Conservation (phyloP, 352 stramenopile species). For the Pythium brachiatum region DNA sequence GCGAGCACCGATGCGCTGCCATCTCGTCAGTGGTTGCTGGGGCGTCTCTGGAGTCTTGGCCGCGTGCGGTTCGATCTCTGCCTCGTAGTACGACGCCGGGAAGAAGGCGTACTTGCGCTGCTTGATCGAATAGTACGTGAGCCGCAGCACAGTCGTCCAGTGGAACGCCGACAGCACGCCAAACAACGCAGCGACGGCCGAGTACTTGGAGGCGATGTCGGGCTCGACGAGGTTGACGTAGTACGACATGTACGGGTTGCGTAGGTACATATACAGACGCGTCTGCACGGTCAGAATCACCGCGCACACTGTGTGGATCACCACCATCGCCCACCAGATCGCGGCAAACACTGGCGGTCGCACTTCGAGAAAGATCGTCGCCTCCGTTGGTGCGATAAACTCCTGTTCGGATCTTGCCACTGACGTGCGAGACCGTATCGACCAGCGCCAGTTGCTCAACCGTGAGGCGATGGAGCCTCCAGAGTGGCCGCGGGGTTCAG, state of each 20-base stretch:
- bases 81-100: constrained; percentile 13
- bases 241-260: constrained; percentile 27
- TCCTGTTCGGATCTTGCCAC: background rate
- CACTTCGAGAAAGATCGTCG: constrained; percentile 23
- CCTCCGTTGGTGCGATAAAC: constrained; percentile 19
- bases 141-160: constrained; percentile 18
- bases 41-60: background rate
- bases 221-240: constrained; percentile 31
- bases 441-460: constrained; percentile 6
- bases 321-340: constrained; percentile 24
- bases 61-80: background rate
- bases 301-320: constrained; percentile 22
- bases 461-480: background rate
- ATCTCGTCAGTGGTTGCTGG: background rate
- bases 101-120: constrained; percentile 29
- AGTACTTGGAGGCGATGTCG: constrained; percentile 21
- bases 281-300: constrained; percentile 20
- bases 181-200: constrained; percentile 18
- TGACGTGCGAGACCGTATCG: background rate
- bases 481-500: no score
- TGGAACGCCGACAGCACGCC: constrained; percentile 20
- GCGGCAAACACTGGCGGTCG: constrained; percentile 16
- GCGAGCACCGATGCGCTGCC: background rate
- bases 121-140: constrained; percentile 15
- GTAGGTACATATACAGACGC: constrained; percentile 28